Evolutionary conservation across 768 basidiomycete genomes (phyloP), one percentile per base, ranked within the genome.

Genomic region (Kwoniella bestiolae): DNA sequence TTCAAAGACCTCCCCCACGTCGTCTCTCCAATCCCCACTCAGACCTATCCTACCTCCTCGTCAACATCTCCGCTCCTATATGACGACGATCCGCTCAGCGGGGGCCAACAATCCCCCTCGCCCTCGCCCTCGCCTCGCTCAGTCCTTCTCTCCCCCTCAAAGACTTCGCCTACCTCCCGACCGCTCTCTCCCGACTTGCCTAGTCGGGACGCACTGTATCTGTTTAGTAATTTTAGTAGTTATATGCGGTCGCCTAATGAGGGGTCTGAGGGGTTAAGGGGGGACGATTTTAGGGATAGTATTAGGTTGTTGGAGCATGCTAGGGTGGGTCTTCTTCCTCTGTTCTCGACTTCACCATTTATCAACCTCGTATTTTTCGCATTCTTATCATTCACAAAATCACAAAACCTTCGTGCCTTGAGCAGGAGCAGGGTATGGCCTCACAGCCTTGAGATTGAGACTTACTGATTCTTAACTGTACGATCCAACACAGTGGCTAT

Each of bases 181-280:
- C 58, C 67, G 11, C 55, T 70, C 9, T 80, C 74, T 28, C 76
- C 77, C 11, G 79, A 80, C 57, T 51, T 80, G 8, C 79, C 79
- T 4, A 68, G 46, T 28, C 57, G 68, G 23, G 77, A 80, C 60
- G 76, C 75, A 1, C 56, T 80, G n/a, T 79, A 78, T 58, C 64
- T 80, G 1, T 80, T 80, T 56, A 47, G 57, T 44, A 78, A 78
- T 60, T 80, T 78, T 60, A 67, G 72, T 31, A 75, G 75, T 34
- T 80, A 80, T 56, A 79, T 76, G 75, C 63, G 74, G 26, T 72
- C 71, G 31, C 78, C 79, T 3, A 63, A 73, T 56, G 71, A 80
- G 44, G 75, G 75, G 2, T 57, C 65, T 2, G 65, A 67, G 28
- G 79, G 76, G 8, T 67, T 79, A 14, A 65, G 51, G 16, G 66